Evolutionary conservation across 257 asterid genomes (phyloP), one percentile per base, ranked within the genome.

Genomic region (Penstemon barbatus): DNA sequence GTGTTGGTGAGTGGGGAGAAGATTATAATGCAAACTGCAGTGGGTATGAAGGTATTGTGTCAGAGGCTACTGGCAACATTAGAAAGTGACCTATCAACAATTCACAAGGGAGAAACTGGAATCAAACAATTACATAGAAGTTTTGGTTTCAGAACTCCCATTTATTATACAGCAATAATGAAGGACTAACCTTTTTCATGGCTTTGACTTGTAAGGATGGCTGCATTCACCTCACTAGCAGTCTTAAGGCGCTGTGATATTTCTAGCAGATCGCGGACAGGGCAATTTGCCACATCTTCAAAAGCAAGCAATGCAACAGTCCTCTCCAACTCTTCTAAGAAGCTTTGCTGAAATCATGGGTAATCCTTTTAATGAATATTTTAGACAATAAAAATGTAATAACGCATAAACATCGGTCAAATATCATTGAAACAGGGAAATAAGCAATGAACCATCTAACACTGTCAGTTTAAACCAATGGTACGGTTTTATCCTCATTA

Each of bases 171-270:
- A 51, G 18, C 5, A 66, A 25, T 25, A 25, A 25, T 25, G 33
- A 25, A 51, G 46, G 36, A 67, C 74, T 58, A 53, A 91, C 97
- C 97, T 81, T 89, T 92, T 86, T 86, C 97, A 69, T 87, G 91
- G 82, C 84, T 86, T 82, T 89, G 95, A 74, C 95, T 86, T 63
- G 97, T 86, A 61, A 88, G 92, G 55, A 91, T 86, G 41, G 92
- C 96, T 15, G 92, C 95, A 74, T 88, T 88, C 49, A 90, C 87
- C 82, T 88, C 96, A 54, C 87, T 86, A 36, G 98, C 96, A 9
- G 90, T 89, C 82, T 83, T 83, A 52, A 59, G 73, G 66, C 96
- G 96, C 70, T 84, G 95, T 7, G 97, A 89, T 68, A 82, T 75
- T 68, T 85, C 89, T 75, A 92, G 71, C 78, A 92, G 83, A 44